These are phyloP conservation scores for Beauveria asiatica DNA, from an alignment of 2,329 filamentous ascomycete species.

Conservation along the genomic window DNA sequence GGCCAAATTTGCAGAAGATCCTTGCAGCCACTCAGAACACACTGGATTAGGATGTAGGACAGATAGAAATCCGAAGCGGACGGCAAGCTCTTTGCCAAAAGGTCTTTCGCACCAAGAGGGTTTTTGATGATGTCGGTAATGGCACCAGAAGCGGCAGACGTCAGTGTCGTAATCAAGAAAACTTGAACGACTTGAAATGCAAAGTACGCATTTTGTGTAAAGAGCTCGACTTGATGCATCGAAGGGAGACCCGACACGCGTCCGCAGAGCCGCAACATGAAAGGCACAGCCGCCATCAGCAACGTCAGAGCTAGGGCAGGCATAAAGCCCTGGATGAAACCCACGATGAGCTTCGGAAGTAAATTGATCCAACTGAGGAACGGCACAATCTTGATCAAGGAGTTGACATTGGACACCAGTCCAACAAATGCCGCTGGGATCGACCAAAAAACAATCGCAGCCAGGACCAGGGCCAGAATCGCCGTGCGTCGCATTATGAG, in stretches of 20 bases:
- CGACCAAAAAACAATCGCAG: conserved; percentile 80
- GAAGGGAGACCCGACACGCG: conserved; percentile 10
- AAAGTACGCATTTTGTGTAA: conserved; percentile 89
- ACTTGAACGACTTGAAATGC: conserved; percentile 88
- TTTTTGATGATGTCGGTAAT: conserved; percentile 53
- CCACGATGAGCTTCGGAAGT: conserved; percentile 25
- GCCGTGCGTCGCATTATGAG: conserved; percentile 62
- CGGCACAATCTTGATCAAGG: conserved; percentile 54
- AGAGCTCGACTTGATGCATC: conserved; percentile 63
- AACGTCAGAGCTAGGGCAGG: conserved; percentile 71
- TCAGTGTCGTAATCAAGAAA: conserved; percentile 77
- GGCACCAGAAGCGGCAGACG: conserved; percentile 67
- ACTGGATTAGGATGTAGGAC: conserved; percentile 87
- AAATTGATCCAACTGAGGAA: conserved; percentile 5
- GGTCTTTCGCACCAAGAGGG: conserved; percentile 50
- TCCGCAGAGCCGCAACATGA: conserved; percentile 55
- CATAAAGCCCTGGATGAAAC: conserved; percentile 65
- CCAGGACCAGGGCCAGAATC: conserved; percentile 63
- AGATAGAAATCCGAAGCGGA: conserved; percentile 90
- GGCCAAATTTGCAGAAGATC: conserved; percentile 64
- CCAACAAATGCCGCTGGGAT: conserved; percentile 71
- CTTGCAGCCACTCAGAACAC: conserved; percentile 67
- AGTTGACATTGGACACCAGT: conserved; percentile 74
- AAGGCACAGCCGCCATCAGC: conserved; percentile 78
- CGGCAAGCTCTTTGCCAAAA: conserved; percentile 67